Evolutionary conservation across 2,329 filamentous ascomycete species (phyloP).

Genomic region (Neonectria ditissima): DNA sequence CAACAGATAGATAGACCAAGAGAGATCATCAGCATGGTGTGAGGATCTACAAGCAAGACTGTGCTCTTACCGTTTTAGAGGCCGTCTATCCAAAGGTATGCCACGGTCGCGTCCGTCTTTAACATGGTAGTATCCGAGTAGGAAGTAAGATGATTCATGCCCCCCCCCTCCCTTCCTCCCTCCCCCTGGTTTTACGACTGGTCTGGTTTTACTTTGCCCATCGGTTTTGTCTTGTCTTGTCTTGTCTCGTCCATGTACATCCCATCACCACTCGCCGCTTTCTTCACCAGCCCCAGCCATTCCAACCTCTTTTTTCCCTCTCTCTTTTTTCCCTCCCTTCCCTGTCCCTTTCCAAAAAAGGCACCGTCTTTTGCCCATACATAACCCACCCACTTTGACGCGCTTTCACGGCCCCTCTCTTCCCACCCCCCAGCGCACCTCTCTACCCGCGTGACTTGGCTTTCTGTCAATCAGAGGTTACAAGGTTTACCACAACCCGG

Average conservation of each 20-base stretch:
- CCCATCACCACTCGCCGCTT: neutral
- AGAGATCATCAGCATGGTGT: slow-evolving; percentile 1
- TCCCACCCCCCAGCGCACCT: neutral
- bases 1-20: slow-evolving; percentile 4
- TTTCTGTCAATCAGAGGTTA: slow-evolving; percentile 15
- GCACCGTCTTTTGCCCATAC: too few relatives aligned
- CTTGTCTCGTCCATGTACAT: too few relatives aligned
- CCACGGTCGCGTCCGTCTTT: neutral
- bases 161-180: too few relatives aligned
- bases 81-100: neutral
- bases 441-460: slow-evolving; percentile 2
- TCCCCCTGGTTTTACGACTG: slow-evolving; percentile 18
- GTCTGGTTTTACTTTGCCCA: slow-evolving; percentile 24
- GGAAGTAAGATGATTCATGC: neutral
- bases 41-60: neutral
- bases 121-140: neutral
- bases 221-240: slow-evolving; percentile 6
- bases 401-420: neutral
- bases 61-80: neutral
- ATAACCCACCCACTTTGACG: neutral
- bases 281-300: slow-evolving; percentile 3
- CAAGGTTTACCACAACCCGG: slow-evolving; percentile 16
- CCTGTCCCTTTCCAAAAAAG: neutral
- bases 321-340: neutral
- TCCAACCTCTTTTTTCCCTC: slow-evolving; percentile 6